Percentiles rank a stretch among this genome's conserved stretches.
These are phyloP conservation scores for Gossypium aridum DNA, from an alignment of 441 rosid species.

Conservation along the genomic window DNA sequence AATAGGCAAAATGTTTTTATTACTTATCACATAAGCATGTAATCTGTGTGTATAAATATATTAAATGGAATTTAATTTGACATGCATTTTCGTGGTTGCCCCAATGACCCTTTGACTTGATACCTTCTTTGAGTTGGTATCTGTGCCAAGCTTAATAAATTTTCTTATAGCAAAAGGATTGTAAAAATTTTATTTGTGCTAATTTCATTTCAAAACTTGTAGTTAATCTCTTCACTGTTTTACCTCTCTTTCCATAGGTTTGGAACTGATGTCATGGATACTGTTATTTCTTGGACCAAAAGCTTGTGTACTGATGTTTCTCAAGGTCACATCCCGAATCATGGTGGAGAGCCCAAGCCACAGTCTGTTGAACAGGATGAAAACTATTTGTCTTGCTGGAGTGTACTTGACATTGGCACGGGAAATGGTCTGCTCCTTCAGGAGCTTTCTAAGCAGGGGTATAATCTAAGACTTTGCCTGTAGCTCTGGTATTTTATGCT, in stretches of 20 bases:
- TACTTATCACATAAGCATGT: background rate
- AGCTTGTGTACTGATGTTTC: slow-evolving; percentile 62
- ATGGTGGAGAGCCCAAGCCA: slow-evolving; percentile 30
- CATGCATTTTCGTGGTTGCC: background rate
- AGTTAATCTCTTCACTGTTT: background rate
- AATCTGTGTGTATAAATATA: background rate
- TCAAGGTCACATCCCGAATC: slow-evolving; percentile 38
- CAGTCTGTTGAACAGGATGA: slow-evolving; percentile 45
- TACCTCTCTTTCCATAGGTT: slow-evolving; percentile 41
- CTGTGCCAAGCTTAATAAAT: background rate
- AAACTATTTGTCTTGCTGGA: slow-evolving; percentile 68
- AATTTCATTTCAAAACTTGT: background rate
- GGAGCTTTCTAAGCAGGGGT: slow-evolving; percentile 94
- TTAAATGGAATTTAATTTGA: slow-evolving; percentile 1
- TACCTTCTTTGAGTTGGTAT: too few relatives aligned
- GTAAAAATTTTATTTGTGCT: background rate
- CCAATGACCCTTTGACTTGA: background rate
- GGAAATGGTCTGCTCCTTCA: slow-evolving; percentile 96
- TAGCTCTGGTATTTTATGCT: slow-evolving; percentile 24
- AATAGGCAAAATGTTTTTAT: background rate
- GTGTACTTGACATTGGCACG: slow-evolving; percentile 90
- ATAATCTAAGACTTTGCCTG: slow-evolving; percentile 29
- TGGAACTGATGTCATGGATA: slow-evolving; percentile 89
- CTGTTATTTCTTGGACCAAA: slow-evolving; percentile 84
- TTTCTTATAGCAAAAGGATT: background rate